phyloP scores from a whole-genome alignment of 73 alveolate species.

The Paramecium tetraurelia region DNA sequence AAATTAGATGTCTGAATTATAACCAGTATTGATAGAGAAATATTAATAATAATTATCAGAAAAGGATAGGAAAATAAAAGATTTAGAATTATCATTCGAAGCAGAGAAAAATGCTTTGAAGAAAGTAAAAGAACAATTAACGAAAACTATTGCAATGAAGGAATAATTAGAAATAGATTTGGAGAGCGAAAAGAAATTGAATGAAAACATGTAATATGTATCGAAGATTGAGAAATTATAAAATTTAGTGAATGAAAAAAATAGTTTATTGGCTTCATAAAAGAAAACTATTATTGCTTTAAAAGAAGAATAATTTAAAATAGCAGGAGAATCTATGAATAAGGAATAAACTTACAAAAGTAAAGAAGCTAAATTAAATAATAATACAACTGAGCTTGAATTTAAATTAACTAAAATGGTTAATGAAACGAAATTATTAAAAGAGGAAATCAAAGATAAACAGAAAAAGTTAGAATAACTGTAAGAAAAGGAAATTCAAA shows the following conservation, averaged over 20 bases:
- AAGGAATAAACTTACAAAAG: not conserved
- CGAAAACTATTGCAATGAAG: not conserved
- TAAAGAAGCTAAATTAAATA: conserved; percentile 39
- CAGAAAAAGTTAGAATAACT: not conserved
- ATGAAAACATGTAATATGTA: not conserved
- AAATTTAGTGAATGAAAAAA: conserved; percentile 16
- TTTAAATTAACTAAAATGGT: not conserved
- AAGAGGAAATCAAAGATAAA: not conserved
- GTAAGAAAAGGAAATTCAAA: conserved; percentile 22
- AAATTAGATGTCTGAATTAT: not conserved
- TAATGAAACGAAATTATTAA: not conserved
- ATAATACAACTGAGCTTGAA: not conserved
- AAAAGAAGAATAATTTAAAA: conserved; percentile 42
- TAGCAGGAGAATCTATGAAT: not conserved
- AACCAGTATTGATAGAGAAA: conserved; percentile 3
- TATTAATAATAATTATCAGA: not conserved
- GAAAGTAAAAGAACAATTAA: conserved; percentile 17
- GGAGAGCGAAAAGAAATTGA: not conserved
- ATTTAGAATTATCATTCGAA: conserved; percentile 13
- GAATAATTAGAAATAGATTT: not conserved
- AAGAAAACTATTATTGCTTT: not conserved
- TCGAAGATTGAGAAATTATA: conserved; percentile 16
- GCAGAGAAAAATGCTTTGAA: not conserved
- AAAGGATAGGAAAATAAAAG: conserved; percentile 36
- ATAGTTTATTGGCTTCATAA: not conserved